Percentiles rank a stretch among this genome's conserved stretches.
Conservation (phyloP, 1,284 basidiomycete species). For the Schizopora paradoxa region DNA sequence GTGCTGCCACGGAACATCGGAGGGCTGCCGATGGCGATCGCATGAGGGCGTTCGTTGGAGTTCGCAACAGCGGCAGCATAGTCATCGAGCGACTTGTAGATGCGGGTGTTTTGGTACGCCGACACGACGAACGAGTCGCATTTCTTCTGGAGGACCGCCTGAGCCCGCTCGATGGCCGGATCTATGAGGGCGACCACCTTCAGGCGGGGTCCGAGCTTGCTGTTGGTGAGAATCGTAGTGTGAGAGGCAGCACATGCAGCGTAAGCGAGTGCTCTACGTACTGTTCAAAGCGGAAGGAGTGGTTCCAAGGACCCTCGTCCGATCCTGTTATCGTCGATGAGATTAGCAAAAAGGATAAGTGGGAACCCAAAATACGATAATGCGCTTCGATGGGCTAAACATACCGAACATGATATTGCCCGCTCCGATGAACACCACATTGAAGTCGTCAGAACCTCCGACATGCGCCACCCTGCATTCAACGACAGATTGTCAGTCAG, state of each 20-base stretch:
- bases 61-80: constrained; percentile 69
- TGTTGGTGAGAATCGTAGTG: constrained; percentile 29
- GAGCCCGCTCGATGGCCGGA: constrained; percentile 80
- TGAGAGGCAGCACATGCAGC: neutral
- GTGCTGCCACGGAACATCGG: constrained; percentile 88
- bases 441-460: constrained; percentile 67
- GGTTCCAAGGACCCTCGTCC: constrained; percentile 87
- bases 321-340: constrained; percentile 47
- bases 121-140: constrained; percentile 90
- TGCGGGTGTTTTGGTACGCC: constrained; percentile 88
- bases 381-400: constrained; percentile 19
- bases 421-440: constrained; percentile 87
- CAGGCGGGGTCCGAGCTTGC: constrained; percentile 93
- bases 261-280: constrained; percentile 31
- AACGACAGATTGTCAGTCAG: constrained; percentile 2
- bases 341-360: constrained; percentile 1
- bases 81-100: constrained; percentile 86
- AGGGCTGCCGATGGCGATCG: constrained; percentile 88
- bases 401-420: constrained; percentile 93
- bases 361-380: constrained; percentile 4
- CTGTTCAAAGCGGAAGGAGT: constrained; percentile 94
- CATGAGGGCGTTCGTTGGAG: constrained; percentile 57
- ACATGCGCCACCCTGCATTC: constrained; percentile 45
- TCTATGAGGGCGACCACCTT: constrained; percentile 95
- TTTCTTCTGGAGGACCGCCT: constrained; percentile 82